Evolutionary conservation across 768 basidiomycete species (phyloP).

Genomic region (Rossbeevera mucosa): DNA sequence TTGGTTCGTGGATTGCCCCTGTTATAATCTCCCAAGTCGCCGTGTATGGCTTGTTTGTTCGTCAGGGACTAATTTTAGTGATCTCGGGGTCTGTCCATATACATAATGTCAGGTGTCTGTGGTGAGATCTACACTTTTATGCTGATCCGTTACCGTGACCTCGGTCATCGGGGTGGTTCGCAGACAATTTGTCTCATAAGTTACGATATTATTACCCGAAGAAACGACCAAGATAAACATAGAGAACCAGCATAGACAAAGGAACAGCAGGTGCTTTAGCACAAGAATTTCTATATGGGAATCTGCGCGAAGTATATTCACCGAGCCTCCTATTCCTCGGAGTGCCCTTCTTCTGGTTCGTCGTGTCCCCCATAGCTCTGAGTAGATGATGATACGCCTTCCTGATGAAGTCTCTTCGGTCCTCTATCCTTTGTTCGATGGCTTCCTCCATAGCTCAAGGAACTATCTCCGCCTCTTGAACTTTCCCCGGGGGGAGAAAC

Average conservation of each 20-base stretch:
- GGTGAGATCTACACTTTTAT: slow-evolving; percentile 29
- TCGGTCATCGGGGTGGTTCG: slow-evolving; percentile 8
- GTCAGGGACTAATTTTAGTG: slow-evolving; percentile 20
- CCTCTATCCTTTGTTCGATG: slow-evolving; percentile 49
- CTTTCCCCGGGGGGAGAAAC: slow-evolving; percentile 28
- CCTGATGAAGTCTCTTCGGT: slow-evolving; percentile 56
- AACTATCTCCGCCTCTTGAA: slow-evolving; percentile 28
- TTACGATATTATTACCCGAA: slow-evolving; percentile 17
- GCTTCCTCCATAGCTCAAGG: slow-evolving; percentile 33
- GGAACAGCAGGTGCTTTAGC: slow-evolving; percentile 21
- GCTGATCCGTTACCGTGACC: slow-evolving; percentile 23
- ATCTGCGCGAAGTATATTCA: slow-evolving; percentile 16
- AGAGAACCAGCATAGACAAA: slow-evolving; percentile 13
- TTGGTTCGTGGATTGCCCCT: slow-evolving; percentile 11
- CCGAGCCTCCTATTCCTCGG: slow-evolving; percentile 30
- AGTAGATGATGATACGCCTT: slow-evolving; percentile 27
- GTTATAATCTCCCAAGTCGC: slow-evolving; percentile 19
- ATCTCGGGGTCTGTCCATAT: slow-evolving; percentile 6
- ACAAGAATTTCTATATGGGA: slow-evolving; percentile 34
- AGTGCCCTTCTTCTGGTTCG: slow-evolving; percentile 30
- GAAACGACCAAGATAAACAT: slow-evolving; percentile 17
- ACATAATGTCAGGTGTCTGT: slow-evolving; percentile 1
- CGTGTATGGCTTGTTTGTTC: slow-evolving; percentile 18
- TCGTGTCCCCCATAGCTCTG: slow-evolving; percentile 26
- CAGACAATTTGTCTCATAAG: slow-evolving; percentile 15